Evolutionary conservation across 2,329 filamentous ascomycete genomes (phyloP).

Genomic region (Cladosporium oxysporum): DNA sequence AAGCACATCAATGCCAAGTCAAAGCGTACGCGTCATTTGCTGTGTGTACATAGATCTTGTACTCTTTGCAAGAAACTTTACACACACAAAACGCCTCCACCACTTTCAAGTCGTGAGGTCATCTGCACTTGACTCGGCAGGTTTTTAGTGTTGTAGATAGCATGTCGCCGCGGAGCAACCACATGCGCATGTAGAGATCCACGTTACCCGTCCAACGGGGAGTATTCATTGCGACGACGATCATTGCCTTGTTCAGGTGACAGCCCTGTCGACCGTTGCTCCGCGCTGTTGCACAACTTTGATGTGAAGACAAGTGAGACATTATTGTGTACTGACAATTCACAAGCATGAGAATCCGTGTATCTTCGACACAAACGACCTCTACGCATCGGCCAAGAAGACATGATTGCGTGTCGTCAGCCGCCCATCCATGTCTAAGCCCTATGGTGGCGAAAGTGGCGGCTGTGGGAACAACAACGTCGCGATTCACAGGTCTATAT

Average conservation of each 20-base stretch:
- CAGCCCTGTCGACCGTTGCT: background rate
- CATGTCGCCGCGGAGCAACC: background rate
- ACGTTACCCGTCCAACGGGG: slow-evolving; percentile 1
- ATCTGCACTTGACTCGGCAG: background rate
- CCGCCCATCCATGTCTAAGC: background rate
- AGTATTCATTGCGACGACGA: background rate
- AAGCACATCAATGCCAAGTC: background rate
- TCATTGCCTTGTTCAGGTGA: background rate
- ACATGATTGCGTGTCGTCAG: background rate
- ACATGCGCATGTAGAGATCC: background rate
- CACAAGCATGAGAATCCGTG: background rate
- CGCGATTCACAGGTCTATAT: background rate
- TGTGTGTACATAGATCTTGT: background rate
- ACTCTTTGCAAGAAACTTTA: background rate
- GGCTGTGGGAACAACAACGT: too few relatives aligned
- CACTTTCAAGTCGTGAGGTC: slow-evolving; percentile 3
- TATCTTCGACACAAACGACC: background rate
- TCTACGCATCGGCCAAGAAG: background rate
- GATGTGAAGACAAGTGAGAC: background rate
- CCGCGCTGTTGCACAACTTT: background rate
- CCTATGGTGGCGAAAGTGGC: background rate
- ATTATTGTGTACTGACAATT: background rate
- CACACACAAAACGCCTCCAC: background rate
- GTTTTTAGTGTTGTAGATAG: background rate
- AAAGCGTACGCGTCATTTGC: slow-evolving; percentile 7